Evolutionary conservation across 257 asterid species (phyloP).

Genomic region (Lantana camara): DNA sequence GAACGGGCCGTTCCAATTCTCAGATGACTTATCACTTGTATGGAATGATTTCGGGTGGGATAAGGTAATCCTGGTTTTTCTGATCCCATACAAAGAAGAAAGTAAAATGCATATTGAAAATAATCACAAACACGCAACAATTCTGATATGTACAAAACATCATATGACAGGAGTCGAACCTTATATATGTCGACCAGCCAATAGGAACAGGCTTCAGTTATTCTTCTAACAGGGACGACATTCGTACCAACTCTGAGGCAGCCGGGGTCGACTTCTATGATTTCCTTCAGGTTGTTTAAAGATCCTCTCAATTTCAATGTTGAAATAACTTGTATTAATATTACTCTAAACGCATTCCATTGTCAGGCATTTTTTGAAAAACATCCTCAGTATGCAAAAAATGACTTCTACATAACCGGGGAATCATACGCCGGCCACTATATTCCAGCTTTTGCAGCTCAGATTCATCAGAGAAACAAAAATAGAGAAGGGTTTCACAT

Average conservation of each 20-base stretch:
- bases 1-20: slow-evolving; percentile 77
- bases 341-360: neutral
- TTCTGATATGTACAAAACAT: neutral
- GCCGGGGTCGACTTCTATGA: slow-evolving; percentile 40
- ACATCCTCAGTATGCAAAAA: slow-evolving; percentile 46
- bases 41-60: slow-evolving; percentile 93
- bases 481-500: slow-evolving; percentile 30
- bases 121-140: neutral
- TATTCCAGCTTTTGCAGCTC: slow-evolving; percentile 55
- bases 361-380: slow-evolving; percentile 42
- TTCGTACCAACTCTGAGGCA: slow-evolving; percentile 26
- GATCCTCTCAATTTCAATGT: neutral
- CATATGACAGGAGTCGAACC: slow-evolving; percentile 39
- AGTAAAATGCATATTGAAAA: too few species aligned
- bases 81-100: neutral
- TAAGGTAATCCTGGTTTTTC: slow-evolving; percentile 43
- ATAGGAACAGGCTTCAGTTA: slow-evolving; percentile 54
- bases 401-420: slow-evolving; percentile 55
- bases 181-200: slow-evolving; percentile 55
- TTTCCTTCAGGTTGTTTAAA: slow-evolving; percentile 45
- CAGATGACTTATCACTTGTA: slow-evolving; percentile 49
- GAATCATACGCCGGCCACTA: slow-evolving; percentile 70
- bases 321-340: neutral
- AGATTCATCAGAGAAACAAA: slow-evolving; percentile 39
- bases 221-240: slow-evolving; percentile 28